Evolutionary conservation across 2,329 filamentous ascomycete species (phyloP).

Genomic region (Juglanconis juglandina): DNA sequence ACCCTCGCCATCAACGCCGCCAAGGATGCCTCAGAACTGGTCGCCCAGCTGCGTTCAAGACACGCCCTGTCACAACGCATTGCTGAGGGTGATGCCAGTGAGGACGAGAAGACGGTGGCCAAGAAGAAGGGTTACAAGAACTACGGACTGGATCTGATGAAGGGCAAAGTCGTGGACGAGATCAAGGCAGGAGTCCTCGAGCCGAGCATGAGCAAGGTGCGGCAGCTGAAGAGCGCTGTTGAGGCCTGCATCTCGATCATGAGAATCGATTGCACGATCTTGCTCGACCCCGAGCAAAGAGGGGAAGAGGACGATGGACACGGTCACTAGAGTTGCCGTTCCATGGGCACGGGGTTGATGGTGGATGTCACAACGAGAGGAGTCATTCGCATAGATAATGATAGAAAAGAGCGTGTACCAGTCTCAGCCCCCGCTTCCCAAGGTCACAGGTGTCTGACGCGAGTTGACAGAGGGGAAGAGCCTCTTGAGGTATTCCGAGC

Average conservation of each 20-base stretch:
- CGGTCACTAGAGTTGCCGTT: conserved; percentile 61
- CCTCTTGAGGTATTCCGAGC: no score
- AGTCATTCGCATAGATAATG: not conserved
- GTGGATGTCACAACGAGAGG: not conserved
- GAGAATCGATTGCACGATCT: conserved; percentile 98
- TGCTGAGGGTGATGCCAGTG: conserved; percentile 75
- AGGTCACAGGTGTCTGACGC: not conserved
- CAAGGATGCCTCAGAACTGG: conserved; percentile 91
- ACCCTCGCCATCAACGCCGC: conserved; percentile 95
- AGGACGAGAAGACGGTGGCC: conserved; percentile 84
- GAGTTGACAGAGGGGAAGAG: no score
- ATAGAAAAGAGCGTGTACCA: conserved; percentile 4
- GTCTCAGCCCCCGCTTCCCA: not conserved
- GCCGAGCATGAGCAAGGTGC: conserved; percentile 96
- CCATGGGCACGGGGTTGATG: not conserved
- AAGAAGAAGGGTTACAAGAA: conserved; percentile 98
- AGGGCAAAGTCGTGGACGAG: conserved; percentile 88
- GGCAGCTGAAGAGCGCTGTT: conserved; percentile 96
- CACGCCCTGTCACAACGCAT: conserved; percentile 93
- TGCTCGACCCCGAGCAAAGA: conserved; percentile 86
- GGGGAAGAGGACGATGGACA: conserved; percentile 77
- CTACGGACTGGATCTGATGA: conserved; percentile 87
- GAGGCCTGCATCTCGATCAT: conserved; percentile 99
- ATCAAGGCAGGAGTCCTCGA: conserved; percentile 94
- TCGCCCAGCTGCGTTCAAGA: conserved; percentile 89